Base-by-base conservation (phyloP, 179 eudicot genomes). In the Silene noctiflora region DNA sequence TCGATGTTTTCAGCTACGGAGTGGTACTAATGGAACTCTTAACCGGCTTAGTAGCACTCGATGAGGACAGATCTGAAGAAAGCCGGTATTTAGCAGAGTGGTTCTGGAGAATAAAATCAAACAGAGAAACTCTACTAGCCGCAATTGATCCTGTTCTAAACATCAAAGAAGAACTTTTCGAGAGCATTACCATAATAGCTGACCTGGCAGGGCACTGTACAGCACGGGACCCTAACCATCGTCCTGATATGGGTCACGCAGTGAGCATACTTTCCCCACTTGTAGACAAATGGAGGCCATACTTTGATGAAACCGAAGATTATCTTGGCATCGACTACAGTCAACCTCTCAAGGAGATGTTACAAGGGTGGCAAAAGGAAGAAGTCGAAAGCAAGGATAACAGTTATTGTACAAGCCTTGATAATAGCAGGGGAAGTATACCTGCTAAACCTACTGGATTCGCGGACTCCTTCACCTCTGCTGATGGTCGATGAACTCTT, bases 171-270 rank as follows among this genome's bases (percentile, higher is more conserved):
- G 85, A 83, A 1, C 79, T 58, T 0, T 56, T 78, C 17, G 85
- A 84, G 6, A 75, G 86, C 84, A 84, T 89, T 19, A 76, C 20
- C 75, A 73, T 48, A 16, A 78, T 89, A 25, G 83, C 86, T 25
- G 91, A 88, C 16, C 79, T 89, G 31, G 91, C 91, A n/a, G 89
- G 93, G 39, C 85, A 86, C 55, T 89, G 93, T 78, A 87, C 88
- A 20, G 83, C 86, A 9, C 79, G 93, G 72, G 93, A 87, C 29
- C 89, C 93, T 1, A 82, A 79, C 71, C 93, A 88, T 27, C 80
- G 93, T 24, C 93, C 93, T 2, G 89, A 89, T 31, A 89, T 88
- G 93, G 89, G 87, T 4, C 85, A 86, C 39, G 88, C 72, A n/a
- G 91, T 89, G 8, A 86, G 81, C 66, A 85, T 89, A 10, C 81